Conservation (phyloP, 495 filamentous ascomycete genomes). For the Hypoxylon rickii region DNA sequence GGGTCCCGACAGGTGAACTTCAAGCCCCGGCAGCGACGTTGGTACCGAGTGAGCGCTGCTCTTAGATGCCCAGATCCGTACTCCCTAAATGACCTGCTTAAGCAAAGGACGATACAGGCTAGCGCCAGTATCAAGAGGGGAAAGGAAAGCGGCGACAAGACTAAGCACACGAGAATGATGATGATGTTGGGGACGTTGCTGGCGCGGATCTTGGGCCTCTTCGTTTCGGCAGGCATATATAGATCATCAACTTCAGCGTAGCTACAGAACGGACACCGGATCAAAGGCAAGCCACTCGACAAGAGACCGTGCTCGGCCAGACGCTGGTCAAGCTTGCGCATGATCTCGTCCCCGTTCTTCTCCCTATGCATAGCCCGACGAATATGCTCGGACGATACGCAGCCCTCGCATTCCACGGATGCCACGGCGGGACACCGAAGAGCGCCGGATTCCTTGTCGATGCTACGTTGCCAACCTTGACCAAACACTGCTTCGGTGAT, state of each 20-base stretch:
- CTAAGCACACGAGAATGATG: slow-evolving; percentile 46
- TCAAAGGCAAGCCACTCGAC: slow-evolving; percentile 71
- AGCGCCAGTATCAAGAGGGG: slow-evolving; percentile 53
- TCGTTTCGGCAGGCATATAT: slow-evolving; percentile 59
- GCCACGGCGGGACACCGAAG: slow-evolving; percentile 80
- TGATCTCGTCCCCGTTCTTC: slow-evolving; percentile 68
- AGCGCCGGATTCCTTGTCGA: slow-evolving; percentile 69
- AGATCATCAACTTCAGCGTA: slow-evolving; percentile 89
- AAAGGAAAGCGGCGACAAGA: slow-evolving; percentile 58
- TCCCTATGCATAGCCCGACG: slow-evolving; percentile 69
- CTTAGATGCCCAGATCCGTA: slow-evolving; percentile 42
- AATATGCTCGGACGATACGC: slow-evolving; percentile 69
- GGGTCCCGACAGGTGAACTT: slow-evolving; percentile 75
- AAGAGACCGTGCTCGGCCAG: slow-evolving; percentile 72
- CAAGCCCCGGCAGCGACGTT: slow-evolving; percentile 66
- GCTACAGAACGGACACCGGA: slow-evolving; percentile 86
- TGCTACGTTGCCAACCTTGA: slow-evolving; percentile 84
- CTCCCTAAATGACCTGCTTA: slow-evolving; percentile 35
- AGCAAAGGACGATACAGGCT: slow-evolving; percentile 42
- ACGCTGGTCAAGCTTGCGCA: slow-evolving; percentile 74
- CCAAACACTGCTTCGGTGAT: slow-evolving; percentile 87
- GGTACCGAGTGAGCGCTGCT: slow-evolving; percentile 61
- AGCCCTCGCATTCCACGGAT: slow-evolving; percentile 70
- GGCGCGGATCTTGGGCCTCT: slow-evolving; percentile 55
- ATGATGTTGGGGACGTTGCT: slow-evolving; percentile 50